Evolutionary conservation across 495 filamentous ascomycete genomes (phyloP), one percentile per base, ranked within the genome.

Genomic region (Neurospora sp.): DNA sequence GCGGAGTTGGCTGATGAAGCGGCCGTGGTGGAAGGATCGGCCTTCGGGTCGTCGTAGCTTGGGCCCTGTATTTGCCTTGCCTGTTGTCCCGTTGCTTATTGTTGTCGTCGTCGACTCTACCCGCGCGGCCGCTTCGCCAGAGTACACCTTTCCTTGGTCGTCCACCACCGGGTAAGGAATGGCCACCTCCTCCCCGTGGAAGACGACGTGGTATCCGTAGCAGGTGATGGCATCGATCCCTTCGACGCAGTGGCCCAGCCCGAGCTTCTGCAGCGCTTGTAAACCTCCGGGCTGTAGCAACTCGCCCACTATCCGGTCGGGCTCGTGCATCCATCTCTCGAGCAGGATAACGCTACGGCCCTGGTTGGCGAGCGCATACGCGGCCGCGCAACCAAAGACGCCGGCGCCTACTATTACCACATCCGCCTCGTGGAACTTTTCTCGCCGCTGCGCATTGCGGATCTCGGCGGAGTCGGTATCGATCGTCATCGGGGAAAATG

Each of bases 231-330:
- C 90, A 78, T 98, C 96, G 77, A 99, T 98, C 19, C 83, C 92
- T 71, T 99, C 94, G 19, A 99, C 84, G 79, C 94, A 97, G 74
- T 93, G 88, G 62, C 81, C 81, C 70, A 99, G 82, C 8, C 96
- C 96, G 71, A 99, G 84, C 76, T 91, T 89, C 77, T 91, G 86
- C 74, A 99, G 85, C 24, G 96, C 94, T 59, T 86, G 83, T 45
- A 97, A 90, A 54, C 96, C 96, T 39, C 96, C 96, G 5, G 96
- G 96, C 81, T 99, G 96, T 78, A 99, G 83, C 73, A 99, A 83
- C 84, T 99, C 96, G 71, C 96, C 96, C 28, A 99, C 94, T 77
- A 99, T 99, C 72, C 96, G 90, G 84, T 98, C 93, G 15, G 96
- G 96, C 84, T 98, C 93, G 82, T 95, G 94, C 80, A 97, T 84